Base-by-base conservation (phyloP, 495 filamentous ascomycete genomes). In the Thermochaetoides thermophila region DNA sequence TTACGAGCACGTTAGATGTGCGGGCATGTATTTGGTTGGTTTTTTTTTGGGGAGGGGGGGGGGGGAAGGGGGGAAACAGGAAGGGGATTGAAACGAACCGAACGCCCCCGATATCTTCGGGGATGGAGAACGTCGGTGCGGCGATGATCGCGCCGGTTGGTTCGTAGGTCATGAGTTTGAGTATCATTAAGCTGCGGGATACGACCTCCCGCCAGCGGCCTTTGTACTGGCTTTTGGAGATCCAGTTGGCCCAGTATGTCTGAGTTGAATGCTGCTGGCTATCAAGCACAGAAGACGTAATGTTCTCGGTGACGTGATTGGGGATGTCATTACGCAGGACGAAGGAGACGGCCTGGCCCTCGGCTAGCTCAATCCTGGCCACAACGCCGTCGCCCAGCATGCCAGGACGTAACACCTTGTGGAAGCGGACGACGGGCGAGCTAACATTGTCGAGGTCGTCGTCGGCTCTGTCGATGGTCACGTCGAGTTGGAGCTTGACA, bases 151-250 rank as follows among this genome's bases (percentile, higher is more conserved):
- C 63, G 1, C 63, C 63, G 3, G 61, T 65, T 0, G 61, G 63
- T 32, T 67, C 63, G 48, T 77, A 83, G 2, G 76, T 81, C 34
- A 83, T 59, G 43, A 83, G 55, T 44, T 83, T 83, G 24, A 83
- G 47, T 28, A 80, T 74, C 58, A 83, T 65, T 20, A 83, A 56
- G 39, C 73, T 77, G 30, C 78, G 61, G 26, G 61, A 58, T 4
- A 83, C 74, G 3, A 77, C 71, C 45, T 81, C 76, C 17, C 74
- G 60, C 60, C 76, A 83, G 22, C 69, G 69, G 16, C 78, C 78
- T 39, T 74, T 74, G 44, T 81, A 83, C 21, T 62, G 69, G 50
- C 66, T 71, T 43, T 74, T 70, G 24, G 67, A 65, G 24, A 78
- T 74, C 75, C 78, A 83, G 34, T 77, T 71, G 32, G 62, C 69